Percentiles rank a stretch among this genome's conserved stretches.
Conservation (phyloP, 805 yeast genomes). For the Priceomyces melissophilus region DNA sequence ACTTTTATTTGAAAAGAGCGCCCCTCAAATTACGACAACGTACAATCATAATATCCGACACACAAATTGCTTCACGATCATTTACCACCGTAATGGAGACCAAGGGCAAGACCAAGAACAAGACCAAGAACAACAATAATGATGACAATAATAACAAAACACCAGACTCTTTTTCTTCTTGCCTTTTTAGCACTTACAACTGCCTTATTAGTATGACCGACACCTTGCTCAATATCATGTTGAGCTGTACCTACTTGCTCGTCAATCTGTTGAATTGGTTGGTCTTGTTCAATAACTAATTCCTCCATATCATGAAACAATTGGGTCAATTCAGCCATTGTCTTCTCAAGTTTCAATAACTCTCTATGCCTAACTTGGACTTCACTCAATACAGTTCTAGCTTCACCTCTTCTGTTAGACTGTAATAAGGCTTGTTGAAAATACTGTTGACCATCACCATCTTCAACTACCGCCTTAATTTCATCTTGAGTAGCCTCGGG, state of each 20-base stretch:
- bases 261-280: conserved; percentile 76
- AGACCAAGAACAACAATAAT: conserved; percentile 64
- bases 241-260: conserved; percentile 81
- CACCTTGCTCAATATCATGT: conserved; percentile 88
- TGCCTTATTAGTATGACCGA: conserved; percentile 90
- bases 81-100: conserved; percentile 15
- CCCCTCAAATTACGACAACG: too few relatives aligned
- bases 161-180: conserved; percentile 87
- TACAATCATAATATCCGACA: too few relatives aligned
- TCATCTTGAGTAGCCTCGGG: conserved; percentile 84
- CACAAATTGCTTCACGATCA: neutral
- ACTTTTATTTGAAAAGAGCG: too few relatives aligned
- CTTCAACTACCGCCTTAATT: conserved; percentile 81
- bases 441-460: conserved; percentile 82
- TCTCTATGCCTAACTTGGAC: conserved; percentile 96
- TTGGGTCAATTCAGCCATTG: conserved; percentile 93
- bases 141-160: conserved; percentile 60
- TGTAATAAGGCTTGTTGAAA: conserved; percentile 89
- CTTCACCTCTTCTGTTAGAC: conserved; percentile 89
- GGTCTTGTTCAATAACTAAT: conserved; percentile 93
- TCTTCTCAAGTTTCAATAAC: conserved; percentile 87
- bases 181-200: conserved; percentile 84
- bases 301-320: conserved; percentile 95
- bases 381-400: conserved; percentile 90
- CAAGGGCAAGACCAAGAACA: conserved; percentile 62